Evolutionary conservation across 805 yeast genomes (phyloP).

Genomic region (Priceomyces castillae): DNA sequence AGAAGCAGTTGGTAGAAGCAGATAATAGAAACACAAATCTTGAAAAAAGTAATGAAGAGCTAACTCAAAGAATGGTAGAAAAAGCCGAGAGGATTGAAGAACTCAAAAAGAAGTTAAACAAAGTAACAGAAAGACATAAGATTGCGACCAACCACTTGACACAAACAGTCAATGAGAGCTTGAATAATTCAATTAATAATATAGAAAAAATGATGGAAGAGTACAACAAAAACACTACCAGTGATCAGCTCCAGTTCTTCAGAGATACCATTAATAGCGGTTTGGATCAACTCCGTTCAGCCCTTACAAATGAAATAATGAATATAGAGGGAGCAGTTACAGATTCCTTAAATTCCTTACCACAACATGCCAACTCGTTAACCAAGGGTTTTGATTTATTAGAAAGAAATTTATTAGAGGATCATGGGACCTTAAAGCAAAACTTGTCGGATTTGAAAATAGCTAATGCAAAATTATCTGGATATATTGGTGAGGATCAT

Average conservation of each 20-base stretch:
- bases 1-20: conserved; percentile 5
- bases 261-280: neutral
- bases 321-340: conserved; percentile 1
- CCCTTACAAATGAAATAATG: conserved; percentile 1
- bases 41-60: conserved; percentile 3
- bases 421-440: conserved; percentile 5
- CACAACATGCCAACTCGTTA: conserved; percentile 2
- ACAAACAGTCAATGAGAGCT: conserved; percentile 5
- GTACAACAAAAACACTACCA: neutral
- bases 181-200: conserved; percentile 3
- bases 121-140: conserved; percentile 8
- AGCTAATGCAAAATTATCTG: conserved; percentile 14
- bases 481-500: conserved; percentile 15
- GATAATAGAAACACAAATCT: conserved; percentile 5
- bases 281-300: neutral
- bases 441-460: conserved; percentile 11
- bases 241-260: neutral
- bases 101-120: conserved; percentile 7
- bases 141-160: conserved; percentile 8
- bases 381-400: neutral
- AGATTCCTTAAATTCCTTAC: conserved; percentile 1
- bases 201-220: conserved; percentile 6
- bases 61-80: conserved; percentile 3
- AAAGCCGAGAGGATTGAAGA: conserved; percentile 4
- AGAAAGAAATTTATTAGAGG: neutral